Evolutionary conservation across 1,284 basidiomycete species (phyloP).

Genomic region (Mycena citricolor): DNA sequence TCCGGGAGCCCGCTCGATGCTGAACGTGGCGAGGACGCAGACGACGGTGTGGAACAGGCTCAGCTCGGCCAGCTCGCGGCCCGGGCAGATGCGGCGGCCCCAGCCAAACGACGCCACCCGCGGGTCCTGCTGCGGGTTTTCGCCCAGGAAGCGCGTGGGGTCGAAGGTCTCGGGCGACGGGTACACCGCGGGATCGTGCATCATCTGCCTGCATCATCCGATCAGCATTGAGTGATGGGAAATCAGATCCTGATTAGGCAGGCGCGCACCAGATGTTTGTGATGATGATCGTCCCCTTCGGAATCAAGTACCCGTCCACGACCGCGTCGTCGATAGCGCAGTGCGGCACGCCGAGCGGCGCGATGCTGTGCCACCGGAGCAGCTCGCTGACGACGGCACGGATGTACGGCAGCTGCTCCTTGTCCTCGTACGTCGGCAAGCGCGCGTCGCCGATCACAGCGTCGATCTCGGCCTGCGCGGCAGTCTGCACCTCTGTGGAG

Average conservation of each 20-base stretch:
- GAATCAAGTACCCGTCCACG: conserved; percentile 26
- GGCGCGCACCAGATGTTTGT: conserved; percentile 16
- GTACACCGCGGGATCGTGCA: conserved; percentile 31
- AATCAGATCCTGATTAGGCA: too few relatives aligned
- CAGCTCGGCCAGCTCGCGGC: conserved; percentile 28
- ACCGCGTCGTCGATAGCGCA: conserved; percentile 23
- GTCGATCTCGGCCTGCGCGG: conserved; percentile 17
- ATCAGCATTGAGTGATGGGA: not conserved
- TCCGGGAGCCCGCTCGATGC: conserved; percentile 29
- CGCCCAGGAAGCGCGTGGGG: conserved; percentile 32
- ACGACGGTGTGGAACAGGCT: conserved; percentile 29
- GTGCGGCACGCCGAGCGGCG: conserved; percentile 23
- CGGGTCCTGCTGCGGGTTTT: conserved; percentile 22
- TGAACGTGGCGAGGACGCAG: conserved; percentile 14
- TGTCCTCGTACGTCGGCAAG: conserved; percentile 23
- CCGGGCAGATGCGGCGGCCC: conserved; percentile 27
- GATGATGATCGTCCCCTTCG: conserved; percentile 22
- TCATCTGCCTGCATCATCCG: conserved; percentile 29
- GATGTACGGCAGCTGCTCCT: conserved; percentile 29
- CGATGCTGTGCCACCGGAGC: conserved; percentile 32
- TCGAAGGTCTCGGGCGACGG: conserved; percentile 32
- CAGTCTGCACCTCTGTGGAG: conserved; percentile 26
- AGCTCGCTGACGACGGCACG: conserved; percentile 33
- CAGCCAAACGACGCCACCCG: conserved; percentile 20
- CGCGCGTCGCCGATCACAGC: conserved; percentile 5